These are phyloP conservation scores for Solanum paucissectum DNA, from an alignment of 257 asterid species.

Conservation along the genomic window DNA sequence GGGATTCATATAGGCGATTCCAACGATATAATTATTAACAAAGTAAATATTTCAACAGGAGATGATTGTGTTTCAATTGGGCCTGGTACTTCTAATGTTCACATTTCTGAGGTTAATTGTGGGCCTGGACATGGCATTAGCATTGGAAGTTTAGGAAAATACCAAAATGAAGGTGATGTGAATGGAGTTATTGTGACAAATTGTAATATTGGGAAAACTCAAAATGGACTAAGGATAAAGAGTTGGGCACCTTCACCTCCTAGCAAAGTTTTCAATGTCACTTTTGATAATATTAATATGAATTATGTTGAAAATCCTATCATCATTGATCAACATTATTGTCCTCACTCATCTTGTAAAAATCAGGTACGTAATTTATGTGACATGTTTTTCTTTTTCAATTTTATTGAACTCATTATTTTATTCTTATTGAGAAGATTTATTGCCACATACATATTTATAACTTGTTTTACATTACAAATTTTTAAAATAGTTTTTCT, in stretches of 20 bases:
- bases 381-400: background rate
- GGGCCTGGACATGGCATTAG: constrained; percentile 22
- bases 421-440: no score
- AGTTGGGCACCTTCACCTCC: constrained; percentile 17
- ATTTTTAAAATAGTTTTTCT: background rate
- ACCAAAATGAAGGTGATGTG: background rate
- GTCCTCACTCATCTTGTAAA: background rate
- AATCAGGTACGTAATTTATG: background rate
- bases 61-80: constrained; percentile 15
- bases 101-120: background rate
- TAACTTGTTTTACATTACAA: background rate
- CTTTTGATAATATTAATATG: background rate
- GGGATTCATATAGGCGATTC: constrained; percentile 12
- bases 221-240: constrained; percentile 11
- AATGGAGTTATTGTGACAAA: background rate
- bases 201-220: background rate
- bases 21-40: background rate
- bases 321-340: constrained; percentile 13
- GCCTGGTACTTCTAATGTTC: constrained; percentile 1
- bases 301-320: background rate
- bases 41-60: background rate
- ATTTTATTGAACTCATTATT: no score
- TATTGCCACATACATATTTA: background rate
- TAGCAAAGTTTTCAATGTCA: background rate
- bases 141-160: constrained; percentile 11